Evolutionary conservation across 2,329 filamentous ascomycete genomes (phyloP), one percentile per base, ranked within the genome.

Genomic region (Fusarium sp.): DNA sequence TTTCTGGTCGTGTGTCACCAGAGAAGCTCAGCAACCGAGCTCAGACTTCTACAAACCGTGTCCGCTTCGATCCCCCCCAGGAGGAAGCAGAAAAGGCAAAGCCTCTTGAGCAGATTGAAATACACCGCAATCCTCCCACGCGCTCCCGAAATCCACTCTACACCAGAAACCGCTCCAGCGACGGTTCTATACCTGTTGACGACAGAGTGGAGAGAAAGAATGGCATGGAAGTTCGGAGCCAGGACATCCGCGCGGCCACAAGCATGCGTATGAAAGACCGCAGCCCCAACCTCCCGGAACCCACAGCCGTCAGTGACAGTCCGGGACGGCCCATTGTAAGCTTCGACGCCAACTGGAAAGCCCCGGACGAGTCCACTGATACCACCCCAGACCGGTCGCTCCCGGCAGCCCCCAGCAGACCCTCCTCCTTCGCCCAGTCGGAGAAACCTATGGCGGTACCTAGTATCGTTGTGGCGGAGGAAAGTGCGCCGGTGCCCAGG

Each of bases 241-340:
- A 97, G 49, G 95, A 98, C 62, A 96, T 98, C 69, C 89, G 93
- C 61, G 88, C 92, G 70, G 95, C 95, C 54, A 98, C 95, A 10
- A 96, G 92, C 80, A 96, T 96, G 87, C 91, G 85, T 76, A 83
- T 96, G 67, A 94, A 89, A 77, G 93, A 97, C 79, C 90, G 94
- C 75, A 97, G 94, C 79, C 81, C 89, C 58, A 96, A 92, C 76
- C 84, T 98, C 65, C 95, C 94, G 27, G 95, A 91, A 75, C 95
- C 95, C 69, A 93, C 92, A 54, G 90, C 92, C 75, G 94, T 98
- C 79, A 97, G 94, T 82, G 91, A 97, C 81, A 91, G 87, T 76
- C 91, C 92, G 73, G 93, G 93, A 73, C 89, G 95, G 76, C 95
- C 95, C 67, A 98, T 98, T 84, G 95, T 98, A 85, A 98, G 95